Evolutionary conservation across 495 filamentous ascomycete genomes (phyloP).

Genomic region (Podospora fimiseda): DNA sequence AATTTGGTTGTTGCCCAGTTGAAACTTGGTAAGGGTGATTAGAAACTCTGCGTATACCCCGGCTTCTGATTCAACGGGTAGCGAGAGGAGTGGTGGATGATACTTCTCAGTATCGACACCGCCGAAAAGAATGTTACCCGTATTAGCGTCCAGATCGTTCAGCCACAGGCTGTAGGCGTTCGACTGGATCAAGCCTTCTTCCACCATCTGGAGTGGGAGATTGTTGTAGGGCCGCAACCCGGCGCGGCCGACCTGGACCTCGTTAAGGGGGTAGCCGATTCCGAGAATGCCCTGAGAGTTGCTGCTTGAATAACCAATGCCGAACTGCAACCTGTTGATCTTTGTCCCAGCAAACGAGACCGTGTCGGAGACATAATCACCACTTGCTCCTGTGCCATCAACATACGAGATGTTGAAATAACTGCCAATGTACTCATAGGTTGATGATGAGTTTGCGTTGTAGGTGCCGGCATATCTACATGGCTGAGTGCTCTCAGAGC

Average conservation of each 20-base stretch:
- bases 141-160: slow-evolving; percentile 68
- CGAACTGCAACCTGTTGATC: slow-evolving; percentile 71
- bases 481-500: slow-evolving; percentile 35
- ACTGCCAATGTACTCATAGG: slow-evolving; percentile 66
- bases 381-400: slow-evolving; percentile 71
- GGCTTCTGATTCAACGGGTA: slow-evolving; percentile 62
- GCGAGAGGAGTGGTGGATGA: slow-evolving; percentile 59
- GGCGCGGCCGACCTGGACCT: slow-evolving; percentile 64
- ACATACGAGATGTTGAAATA: slow-evolving; percentile 91
- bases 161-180: slow-evolving; percentile 88
- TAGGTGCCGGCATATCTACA: slow-evolving; percentile 62
- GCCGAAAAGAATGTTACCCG: slow-evolving; percentile 83
- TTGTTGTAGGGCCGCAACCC: slow-evolving; percentile 63
- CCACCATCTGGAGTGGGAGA: slow-evolving; percentile 66
- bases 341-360: slow-evolving; percentile 58
- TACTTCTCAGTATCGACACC: slow-evolving; percentile 83
- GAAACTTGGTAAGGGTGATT: slow-evolving; percentile 62
- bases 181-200: slow-evolving; percentile 63
- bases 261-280: slow-evolving; percentile 80
- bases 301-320: slow-evolving; percentile 69
- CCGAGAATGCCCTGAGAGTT: slow-evolving; percentile 79
- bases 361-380: slow-evolving; percentile 80
- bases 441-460: slow-evolving; percentile 67
- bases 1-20: slow-evolving; percentile 39
- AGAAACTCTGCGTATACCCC: slow-evolving; percentile 67